Evolutionary conservation across 2,329 filamentous ascomycete species (phyloP), one percentile per base, ranked within the genome.

Genomic region (Talaromyces sp.): DNA sequence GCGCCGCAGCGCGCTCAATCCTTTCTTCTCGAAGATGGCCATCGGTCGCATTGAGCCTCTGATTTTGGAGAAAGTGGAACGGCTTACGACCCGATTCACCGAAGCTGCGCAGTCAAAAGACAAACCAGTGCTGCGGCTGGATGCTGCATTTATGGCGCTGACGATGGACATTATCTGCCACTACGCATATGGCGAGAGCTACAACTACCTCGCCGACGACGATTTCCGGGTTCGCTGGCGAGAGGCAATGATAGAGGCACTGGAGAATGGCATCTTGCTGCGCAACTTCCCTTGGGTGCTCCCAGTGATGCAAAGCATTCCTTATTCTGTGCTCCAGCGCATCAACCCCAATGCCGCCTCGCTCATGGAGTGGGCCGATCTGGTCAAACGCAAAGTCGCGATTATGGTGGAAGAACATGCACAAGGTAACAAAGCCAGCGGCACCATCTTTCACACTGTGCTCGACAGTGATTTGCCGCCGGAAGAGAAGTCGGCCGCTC

Each of bases 131-230:
- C 61, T 72, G 1, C 60, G 61, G 11, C 52, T 73, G 7, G 64
- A 68, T 52, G 63, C 65, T 0, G 70, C 69, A 7, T 73, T 68
- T 31, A 67, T 66, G 11, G 68, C 69, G 8, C 62, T 74, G 21
- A 73, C 71, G 3, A 68, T 68, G 21, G 76, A 79, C 60, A 70
- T 77, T 13, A 75, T 76, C 58, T 72, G 69, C 0, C 65, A 75
- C 21, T 78, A 78, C 53, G 70, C 68, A n/a, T 78, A 75, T 31
- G 77, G 70, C 10, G 68, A 68, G 62, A 70, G 64, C 54, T 68
- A 68, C 32, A 64, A 70, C 17, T 72, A 70, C 6, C 67, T 78
- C 1, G 69, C 71, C 1, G 53, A 68, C 8, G 67, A 68, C 5
- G 63, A 68, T 19, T 73, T 70, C 50, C 63, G 68, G 56, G 31